Evolutionary conservation across 148 eudicot species (phyloP), one percentile per base, ranked within the genome.

Genomic region (Heliosperma pusillum): DNA sequence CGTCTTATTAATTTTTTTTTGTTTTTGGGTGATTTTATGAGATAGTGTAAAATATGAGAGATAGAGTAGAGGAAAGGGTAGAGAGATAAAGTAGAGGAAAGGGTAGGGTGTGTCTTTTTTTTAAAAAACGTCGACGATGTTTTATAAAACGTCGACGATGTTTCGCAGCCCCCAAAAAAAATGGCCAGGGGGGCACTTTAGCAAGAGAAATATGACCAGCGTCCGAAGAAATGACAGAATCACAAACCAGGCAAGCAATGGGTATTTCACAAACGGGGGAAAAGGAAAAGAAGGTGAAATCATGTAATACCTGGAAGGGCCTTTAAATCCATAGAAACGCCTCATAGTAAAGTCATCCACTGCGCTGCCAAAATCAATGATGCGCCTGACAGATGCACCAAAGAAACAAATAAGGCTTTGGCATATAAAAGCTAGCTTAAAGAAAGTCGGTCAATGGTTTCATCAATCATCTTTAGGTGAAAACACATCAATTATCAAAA

Each of bases 341-440:
- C 85, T 89, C 77, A 86, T 10, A 1, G 96, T 95, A 82, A 86
- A 90, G 69, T 86, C 89, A 79, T 95, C 95, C 73, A 95, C 78
- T 33, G 98, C 97, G 76, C 98, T 95, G 44, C 98, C 98, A 69
- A 95, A 95, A 85, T 95, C 98, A 81, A 95, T 95, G 62, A 92
- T 83, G 79, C 97, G 98, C 98, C 98, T 95, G 82, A 58, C 68
- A 76, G 44, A 55, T 19, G 20, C 40, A 75, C 71, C 67, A 78
- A 73, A 74, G 64, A 10, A 9, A 69, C 33, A 24, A 52, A 11
- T 62, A 36, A 21, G 10, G 19, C 2, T 40, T 55, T 56, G 33
- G 66, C 62, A 58, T 16, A 50, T 25, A 58, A 45, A 45, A 57
- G 33, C 22, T 7, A 71, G 50, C 69, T 63, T 57, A 29, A 21